These are phyloP conservation scores for Phytophthora europaea DNA, from an alignment of 352 stramenopile genomes.

Conservation along the genomic window DNA sequence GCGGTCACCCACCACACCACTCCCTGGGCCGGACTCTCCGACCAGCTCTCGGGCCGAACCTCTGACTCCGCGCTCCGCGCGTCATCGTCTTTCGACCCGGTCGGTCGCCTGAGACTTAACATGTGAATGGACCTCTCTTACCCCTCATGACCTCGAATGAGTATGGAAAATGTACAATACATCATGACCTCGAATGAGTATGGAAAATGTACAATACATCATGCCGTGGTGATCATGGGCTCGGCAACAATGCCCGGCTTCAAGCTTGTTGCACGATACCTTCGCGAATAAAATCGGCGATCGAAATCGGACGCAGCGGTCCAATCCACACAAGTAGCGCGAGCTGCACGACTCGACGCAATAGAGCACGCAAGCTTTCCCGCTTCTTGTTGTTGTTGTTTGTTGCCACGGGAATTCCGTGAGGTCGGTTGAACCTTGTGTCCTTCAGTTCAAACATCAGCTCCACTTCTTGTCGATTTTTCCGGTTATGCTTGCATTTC, in stretches of 20 bases:
- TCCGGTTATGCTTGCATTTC: background rate
- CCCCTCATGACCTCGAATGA: too few species aligned
- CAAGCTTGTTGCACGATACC: constrained; percentile 21
- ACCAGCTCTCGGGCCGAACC: too few species aligned
- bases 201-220: background rate
- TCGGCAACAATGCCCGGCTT: background rate
- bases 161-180: too few species aligned
- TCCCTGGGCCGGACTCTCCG: too few species aligned
- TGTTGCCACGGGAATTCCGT: background rate
- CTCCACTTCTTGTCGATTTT: background rate
- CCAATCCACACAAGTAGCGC: constrained; percentile 32
- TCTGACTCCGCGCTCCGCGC: too few species aligned
- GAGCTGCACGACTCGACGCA: constrained; percentile 12
- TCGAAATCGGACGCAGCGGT: constrained; percentile 23
- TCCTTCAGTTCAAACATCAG: background rate
- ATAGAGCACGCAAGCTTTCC: constrained; percentile 15
- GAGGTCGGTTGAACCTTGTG: background rate
- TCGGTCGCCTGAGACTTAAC: too few species aligned
- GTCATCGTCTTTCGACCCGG: too few species aligned
- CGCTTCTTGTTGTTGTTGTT: constrained; percentile 1
- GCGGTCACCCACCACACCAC: too few species aligned
- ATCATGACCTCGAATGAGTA: too few species aligned
- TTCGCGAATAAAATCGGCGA: constrained; percentile 26
- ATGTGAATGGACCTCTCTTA: too few species aligned
- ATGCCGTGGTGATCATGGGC: background rate